Percentiles rank a stretch among this genome's conserved stretches.
These are phyloP conservation scores for Neospermospora avenae DNA, from an alignment of 2,329 filamentous ascomycete species.

Conservation along the genomic window DNA sequence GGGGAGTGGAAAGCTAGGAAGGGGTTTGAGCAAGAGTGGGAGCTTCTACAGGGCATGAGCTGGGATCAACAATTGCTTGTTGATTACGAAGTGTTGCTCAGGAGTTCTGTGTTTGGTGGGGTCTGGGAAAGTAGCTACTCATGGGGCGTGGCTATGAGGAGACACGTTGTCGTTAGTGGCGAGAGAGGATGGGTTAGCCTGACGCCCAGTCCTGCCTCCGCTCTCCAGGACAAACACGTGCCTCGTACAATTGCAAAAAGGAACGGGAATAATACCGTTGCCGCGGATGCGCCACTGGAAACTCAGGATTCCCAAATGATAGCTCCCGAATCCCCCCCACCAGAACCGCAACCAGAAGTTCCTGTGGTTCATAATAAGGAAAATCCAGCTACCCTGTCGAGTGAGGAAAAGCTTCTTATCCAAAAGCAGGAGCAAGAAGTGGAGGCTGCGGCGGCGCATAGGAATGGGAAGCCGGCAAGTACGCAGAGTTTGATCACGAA, in stretches of 20 bases:
- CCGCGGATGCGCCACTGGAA: background rate
- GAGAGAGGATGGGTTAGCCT: background rate
- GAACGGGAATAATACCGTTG: background rate
- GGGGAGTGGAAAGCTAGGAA: background rate
- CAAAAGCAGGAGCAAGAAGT: background rate
- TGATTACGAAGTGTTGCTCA: slow-evolving; percentile 46
- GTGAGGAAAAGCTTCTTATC: background rate
- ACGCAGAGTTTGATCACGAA: background rate
- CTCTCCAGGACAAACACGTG: background rate
- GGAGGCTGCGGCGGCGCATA: background rate
- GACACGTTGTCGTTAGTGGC: slow-evolving; percentile 24
- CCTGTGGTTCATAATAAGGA: background rate
- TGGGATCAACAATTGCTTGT: slow-evolving; percentile 47
- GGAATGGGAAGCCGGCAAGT: background rate
- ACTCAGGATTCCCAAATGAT: background rate
- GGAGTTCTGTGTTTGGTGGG: slow-evolving; percentile 41
- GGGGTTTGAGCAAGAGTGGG: slow-evolving; percentile 29
- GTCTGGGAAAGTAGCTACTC: slow-evolving; percentile 43
- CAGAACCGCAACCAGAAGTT: background rate
- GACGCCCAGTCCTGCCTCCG: background rate
- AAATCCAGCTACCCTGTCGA: background rate
- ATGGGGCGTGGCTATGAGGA: slow-evolving; percentile 44
- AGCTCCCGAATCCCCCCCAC: background rate
- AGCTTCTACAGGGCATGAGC: slow-evolving; percentile 35
- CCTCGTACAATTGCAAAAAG: background rate